A percentile compares a stretch with the other conserved stretches of the same genome.
These are phyloP conservation scores for Odonthalia washingtoniensis DNA, from an alignment of 31 red algal genomes.

Conservation along the genomic window DNA sequence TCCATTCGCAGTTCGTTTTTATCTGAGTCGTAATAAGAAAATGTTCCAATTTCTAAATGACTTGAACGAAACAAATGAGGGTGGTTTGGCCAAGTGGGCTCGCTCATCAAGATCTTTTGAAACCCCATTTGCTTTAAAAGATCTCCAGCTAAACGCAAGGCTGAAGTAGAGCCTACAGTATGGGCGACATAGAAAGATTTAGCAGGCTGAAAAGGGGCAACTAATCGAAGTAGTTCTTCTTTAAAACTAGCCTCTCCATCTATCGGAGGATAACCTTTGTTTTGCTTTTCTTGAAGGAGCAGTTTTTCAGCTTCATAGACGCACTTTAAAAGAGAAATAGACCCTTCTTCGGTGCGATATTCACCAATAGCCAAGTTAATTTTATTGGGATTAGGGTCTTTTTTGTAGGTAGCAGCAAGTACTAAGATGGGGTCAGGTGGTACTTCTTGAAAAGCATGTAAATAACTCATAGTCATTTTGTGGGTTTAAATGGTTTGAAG, in stretches of 20 bases:
- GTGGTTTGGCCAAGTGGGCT: slow-evolving; percentile 93
- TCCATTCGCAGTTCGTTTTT: slow-evolving; percentile 72
- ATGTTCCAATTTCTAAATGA: slow-evolving; percentile 64
- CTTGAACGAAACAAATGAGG: slow-evolving; percentile 67
- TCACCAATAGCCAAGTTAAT: slow-evolving; percentile 95
- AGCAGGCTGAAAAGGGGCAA: slow-evolving; percentile 88
- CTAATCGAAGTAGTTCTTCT: slow-evolving; percentile 52
- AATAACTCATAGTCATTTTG: neutral
- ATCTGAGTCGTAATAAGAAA: slow-evolving; percentile 76
- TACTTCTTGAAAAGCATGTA: too few relatives aligned
- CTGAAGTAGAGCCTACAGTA: slow-evolving; percentile 69
- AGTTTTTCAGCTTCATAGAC: slow-evolving; percentile 78
- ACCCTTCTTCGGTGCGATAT: slow-evolving; percentile 88
- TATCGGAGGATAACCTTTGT: slow-evolving; percentile 91
- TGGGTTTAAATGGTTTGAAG: slow-evolving; percentile 7
- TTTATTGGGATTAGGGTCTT: slow-evolving; percentile 79
- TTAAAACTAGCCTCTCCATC: slow-evolving; percentile 68
- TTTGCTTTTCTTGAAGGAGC: slow-evolving; percentile 26
- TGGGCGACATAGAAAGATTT: slow-evolving; percentile 75
- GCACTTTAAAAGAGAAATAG: slow-evolving; percentile 51
- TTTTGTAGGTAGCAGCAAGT: slow-evolving; percentile 77
- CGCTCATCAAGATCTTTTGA: slow-evolving; percentile 60
- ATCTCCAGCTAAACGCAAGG: neutral
- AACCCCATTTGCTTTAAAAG: slow-evolving; percentile 29
- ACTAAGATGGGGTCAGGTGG: slow-evolving; percentile 90